Percentiles rank a stretch among this genome's conserved stretches.
Evolutionary conservation across 176 grass and related monocot species (phyloP).

Genomic region (Bonia amplexicaulis): DNA sequence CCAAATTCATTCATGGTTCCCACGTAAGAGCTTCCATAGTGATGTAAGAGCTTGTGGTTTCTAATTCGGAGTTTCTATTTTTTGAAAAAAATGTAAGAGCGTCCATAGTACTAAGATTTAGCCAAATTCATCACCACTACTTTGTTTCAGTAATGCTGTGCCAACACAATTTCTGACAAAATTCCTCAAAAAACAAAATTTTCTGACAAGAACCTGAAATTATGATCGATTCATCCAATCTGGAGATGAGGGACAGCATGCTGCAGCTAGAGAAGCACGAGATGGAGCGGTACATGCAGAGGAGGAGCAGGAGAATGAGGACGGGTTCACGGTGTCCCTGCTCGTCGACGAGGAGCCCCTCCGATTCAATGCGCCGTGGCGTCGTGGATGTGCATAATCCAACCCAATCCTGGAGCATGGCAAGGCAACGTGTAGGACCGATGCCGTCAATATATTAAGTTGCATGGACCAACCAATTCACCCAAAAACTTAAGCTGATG

Average conservation of each 20-base stretch:
- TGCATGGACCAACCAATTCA: too few species aligned
- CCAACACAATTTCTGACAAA: not conserved
- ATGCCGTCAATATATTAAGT: too few species aligned
- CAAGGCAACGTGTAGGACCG: not conserved
- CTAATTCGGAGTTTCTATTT: too few species aligned
- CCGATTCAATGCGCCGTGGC: not conserved
- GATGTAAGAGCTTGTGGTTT: too few species aligned
- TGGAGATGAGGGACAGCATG: slow-evolving; percentile 41
- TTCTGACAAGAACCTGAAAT: slow-evolving; percentile 11
- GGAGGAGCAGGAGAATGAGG: not conserved
- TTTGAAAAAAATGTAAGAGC: not conserved
- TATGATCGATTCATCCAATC: slow-evolving; percentile 41
- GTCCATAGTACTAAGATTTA: not conserved
- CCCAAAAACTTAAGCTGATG: too few species aligned
- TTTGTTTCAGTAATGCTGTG: not conserved
- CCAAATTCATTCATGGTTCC: not conserved
- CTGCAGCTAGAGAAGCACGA: slow-evolving; percentile 2
- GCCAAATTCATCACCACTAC: not conserved
- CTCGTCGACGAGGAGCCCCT: not conserved
- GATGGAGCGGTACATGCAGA: not conserved
- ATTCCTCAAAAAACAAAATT: not conserved
- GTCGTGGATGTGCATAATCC: slow-evolving; percentile 20
- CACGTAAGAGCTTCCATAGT: too few species aligned
- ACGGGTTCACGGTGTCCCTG: not conserved
- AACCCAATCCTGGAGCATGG: slow-evolving; percentile 4